These are phyloP conservation scores for Dunaliella sp. DNA, from an alignment of 139 green algal species.

Conservation along the genomic window DNA sequence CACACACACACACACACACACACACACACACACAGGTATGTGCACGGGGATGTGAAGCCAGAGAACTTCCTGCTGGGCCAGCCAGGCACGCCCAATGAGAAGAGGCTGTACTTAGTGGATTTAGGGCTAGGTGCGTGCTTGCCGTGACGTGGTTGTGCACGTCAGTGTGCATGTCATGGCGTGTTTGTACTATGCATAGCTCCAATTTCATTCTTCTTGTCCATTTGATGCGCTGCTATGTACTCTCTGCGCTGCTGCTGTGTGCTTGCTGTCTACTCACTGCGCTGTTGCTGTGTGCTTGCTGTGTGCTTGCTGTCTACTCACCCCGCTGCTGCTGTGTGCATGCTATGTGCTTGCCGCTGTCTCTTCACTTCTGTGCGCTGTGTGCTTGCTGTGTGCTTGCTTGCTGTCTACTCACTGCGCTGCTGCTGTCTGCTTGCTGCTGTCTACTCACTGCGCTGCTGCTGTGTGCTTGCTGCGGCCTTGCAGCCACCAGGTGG, in stretches of 20 bases:
- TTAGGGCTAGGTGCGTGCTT: conserved; percentile 83
- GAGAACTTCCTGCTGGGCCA: conserved; percentile 98
- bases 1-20: not conserved
- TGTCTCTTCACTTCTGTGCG: too few species aligned
- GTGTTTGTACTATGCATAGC: too few species aligned
- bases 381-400: too few species aligned
- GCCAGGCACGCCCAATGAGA: conserved; percentile 77
- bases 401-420: too few species aligned
- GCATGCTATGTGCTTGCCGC: too few species aligned
- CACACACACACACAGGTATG: conserved; percentile 66
- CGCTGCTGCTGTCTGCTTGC: not conserved
- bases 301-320: conserved; percentile 47
- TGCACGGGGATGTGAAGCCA: conserved; percentile 98
- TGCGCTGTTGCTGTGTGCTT: not conserved
- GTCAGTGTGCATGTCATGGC: not conserved
- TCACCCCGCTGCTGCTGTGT: too few species aligned
- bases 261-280: not conserved
- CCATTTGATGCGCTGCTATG: too few species aligned
- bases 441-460: not conserved
- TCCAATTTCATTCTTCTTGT: too few species aligned
- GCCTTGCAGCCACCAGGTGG: conserved; percentile 79
- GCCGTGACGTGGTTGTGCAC: not conserved
- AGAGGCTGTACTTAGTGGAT: conserved; percentile 96
- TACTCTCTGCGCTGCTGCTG: too few species aligned
- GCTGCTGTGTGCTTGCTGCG: not conserved